Evolutionary conservation across 768 basidiomycete genomes (phyloP).

Genomic region (Pleurotus citrinopileatus): DNA sequence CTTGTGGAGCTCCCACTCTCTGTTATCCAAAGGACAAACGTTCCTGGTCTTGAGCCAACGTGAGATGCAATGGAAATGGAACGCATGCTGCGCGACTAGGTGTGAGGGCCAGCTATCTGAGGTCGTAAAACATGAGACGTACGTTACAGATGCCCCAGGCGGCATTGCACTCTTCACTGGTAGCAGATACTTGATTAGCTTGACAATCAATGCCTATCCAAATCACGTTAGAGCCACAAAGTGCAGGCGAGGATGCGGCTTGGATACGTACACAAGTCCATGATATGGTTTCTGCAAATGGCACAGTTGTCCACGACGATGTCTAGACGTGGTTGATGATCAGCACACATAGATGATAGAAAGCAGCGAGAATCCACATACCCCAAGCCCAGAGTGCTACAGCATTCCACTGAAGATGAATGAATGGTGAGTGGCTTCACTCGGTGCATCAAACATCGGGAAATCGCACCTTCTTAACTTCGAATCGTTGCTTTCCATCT

Average conservation of each 20-base stretch:
- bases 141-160: conserved; percentile 99
- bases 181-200: conserved; percentile 96
- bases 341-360: conserved; percentile 3
- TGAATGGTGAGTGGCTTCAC: conserved; percentile 9
- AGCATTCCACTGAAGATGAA: conserved; percentile 84
- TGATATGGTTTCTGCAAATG: conserved; percentile 99
- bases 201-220: conserved; percentile 97
- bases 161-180: conserved; percentile 95
- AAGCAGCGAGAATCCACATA: conserved; percentile 30
- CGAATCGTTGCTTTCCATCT: conserved; percentile 81
- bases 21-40: conserved; percentile 92
- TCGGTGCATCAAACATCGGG: neutral
- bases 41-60: conserved; percentile 98
- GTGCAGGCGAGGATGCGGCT: neutral
- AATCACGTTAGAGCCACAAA: neutral
- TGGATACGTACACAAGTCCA: conserved; percentile 88
- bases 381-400: conserved; percentile 99
- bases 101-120: neutral
- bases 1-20: conserved; percentile 98
- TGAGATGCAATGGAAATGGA: conserved; percentile 99
- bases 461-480: conserved; percentile 91
- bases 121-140: conserved; percentile 20
- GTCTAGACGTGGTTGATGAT: conserved; percentile 45
- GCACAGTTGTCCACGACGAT: conserved; percentile 99
- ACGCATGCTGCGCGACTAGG: conserved; percentile 73